phyloP scores from a whole-genome alignment of 495 filamentous ascomycete species.

The Venustampulla echinocandica region DNA sequence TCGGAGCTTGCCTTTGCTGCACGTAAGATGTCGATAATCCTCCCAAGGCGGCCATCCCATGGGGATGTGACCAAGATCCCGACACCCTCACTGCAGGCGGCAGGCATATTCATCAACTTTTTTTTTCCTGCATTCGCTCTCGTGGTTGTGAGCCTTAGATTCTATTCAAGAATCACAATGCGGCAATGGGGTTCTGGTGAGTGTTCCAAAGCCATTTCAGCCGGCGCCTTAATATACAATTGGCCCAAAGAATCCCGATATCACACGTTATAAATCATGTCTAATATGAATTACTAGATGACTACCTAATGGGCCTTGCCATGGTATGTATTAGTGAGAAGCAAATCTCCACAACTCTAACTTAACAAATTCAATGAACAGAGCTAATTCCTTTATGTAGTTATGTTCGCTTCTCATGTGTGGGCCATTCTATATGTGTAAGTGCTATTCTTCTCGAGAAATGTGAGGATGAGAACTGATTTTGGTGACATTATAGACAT shows the following conservation, averaged over 20 bases:
- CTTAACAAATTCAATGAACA: too few species aligned
- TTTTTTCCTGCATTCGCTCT: constrained; percentile 39
- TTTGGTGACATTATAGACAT: neutral
- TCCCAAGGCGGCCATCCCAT: too few species aligned
- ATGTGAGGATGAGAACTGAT: neutral
- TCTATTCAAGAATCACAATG: constrained; percentile 32
- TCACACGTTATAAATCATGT: too few species aligned
- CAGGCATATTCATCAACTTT: constrained; percentile 37
- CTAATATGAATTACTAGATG: too few species aligned
- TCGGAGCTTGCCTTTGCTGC: too few species aligned
- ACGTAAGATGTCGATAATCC: too few species aligned
- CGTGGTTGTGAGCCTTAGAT: constrained; percentile 32
- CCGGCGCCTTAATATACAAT: neutral
- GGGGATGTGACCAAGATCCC: too few species aligned
- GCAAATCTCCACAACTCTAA: too few species aligned
- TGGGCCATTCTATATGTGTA: neutral
- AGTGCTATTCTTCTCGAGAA: neutral
- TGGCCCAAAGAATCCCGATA: neutral
- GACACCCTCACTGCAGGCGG: constrained; percentile 29
- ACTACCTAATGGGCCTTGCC: too few species aligned
- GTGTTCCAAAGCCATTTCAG: neutral
- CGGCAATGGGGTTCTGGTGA: neutral
- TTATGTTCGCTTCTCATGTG: too few species aligned
- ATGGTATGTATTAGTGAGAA: too few species aligned
- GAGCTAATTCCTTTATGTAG: too few species aligned